phyloP scores from a whole-genome alignment of 495 filamentous ascomycete genomes.

The Aspergillus olivimuriae region DNA sequence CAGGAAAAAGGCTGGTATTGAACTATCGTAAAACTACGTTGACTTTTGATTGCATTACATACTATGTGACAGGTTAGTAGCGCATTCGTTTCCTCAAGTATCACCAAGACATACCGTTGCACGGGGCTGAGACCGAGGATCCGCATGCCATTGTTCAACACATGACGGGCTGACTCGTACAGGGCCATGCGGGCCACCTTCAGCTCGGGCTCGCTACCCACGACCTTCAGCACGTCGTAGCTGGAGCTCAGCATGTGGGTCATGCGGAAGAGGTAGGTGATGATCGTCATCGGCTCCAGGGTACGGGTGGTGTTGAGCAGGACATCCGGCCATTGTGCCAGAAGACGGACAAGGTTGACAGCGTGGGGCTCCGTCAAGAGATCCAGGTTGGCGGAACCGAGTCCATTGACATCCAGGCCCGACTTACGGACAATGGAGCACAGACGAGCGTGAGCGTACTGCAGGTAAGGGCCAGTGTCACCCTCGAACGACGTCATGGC shows the following conservation, averaged over 20 bases:
- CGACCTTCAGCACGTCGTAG: constrained; percentile 75
- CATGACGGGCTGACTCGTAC: constrained; percentile 71
- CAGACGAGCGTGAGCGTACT: constrained; percentile 63
- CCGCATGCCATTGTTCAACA: constrained; percentile 78
- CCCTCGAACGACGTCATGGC: constrained; percentile 66
- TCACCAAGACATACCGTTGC: constrained; percentile 50
- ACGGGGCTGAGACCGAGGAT: constrained; percentile 75
- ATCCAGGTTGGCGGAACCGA: constrained; percentile 47
- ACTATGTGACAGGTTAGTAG: constrained; percentile 8
- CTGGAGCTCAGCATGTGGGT: constrained; percentile 77
- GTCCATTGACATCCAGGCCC: constrained; percentile 32
- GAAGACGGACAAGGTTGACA: constrained; percentile 49
- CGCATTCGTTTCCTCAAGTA: too few relatives aligned
- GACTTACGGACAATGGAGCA: constrained; percentile 56
- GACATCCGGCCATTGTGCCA: constrained; percentile 60
- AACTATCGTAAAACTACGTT: constrained; percentile 4
- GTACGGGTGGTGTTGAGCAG: constrained; percentile 56
- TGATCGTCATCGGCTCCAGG: constrained; percentile 59
- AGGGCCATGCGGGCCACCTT: constrained; percentile 76
- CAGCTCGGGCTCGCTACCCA: constrained; percentile 63
- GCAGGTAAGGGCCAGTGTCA: constrained; percentile 65
- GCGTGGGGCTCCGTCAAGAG: constrained; percentile 53
- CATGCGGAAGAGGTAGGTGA: constrained; percentile 85
- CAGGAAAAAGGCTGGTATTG: constrained; percentile 6
- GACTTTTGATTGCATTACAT: constrained; percentile 8